Percentiles rank a stretch among this genome's conserved stretches.
These are phyloP conservation scores for Entamoeba dispar DNA, from an alignment of 208 protist genomes.

Conservation along the genomic window DNA sequence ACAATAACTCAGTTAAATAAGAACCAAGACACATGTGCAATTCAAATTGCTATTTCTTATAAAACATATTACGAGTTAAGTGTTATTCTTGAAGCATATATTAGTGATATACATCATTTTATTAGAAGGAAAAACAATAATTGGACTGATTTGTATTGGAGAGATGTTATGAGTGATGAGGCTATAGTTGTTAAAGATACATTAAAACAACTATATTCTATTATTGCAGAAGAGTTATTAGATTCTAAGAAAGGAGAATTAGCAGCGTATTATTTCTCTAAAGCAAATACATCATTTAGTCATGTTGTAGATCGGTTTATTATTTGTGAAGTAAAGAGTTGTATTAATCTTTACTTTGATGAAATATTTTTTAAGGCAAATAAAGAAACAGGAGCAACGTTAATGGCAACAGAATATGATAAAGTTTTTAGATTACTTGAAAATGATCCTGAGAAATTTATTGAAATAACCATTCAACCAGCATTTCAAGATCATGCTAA, in stretches of 20 bases:
- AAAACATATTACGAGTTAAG: neutral
- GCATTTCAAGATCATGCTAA: neutral
- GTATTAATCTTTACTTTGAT: neutral
- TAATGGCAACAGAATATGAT: neutral
- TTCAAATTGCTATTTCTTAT: neutral
- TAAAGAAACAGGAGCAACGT: neutral
- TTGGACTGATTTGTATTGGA: neutral
- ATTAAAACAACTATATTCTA: neutral
- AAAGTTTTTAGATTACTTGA: neutral
- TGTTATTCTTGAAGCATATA: neutral
- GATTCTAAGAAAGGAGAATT: neutral
- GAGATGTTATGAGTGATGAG: neutral
- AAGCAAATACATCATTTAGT: neutral
- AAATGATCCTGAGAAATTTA: neutral
- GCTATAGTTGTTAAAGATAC: neutral
- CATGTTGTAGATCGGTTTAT: neutral
- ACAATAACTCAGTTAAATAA: neutral
- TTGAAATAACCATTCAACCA: neutral
- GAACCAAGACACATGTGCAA: neutral
- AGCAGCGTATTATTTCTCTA: neutral
- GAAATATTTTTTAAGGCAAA: neutral
- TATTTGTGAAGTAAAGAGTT: neutral
- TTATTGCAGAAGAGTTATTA: neutral
- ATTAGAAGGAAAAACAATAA: neutral
- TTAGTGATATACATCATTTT: neutral